Conservation (phyloP, 1,284 basidiomycete genomes). For the Sporisorium scitamineum region DNA sequence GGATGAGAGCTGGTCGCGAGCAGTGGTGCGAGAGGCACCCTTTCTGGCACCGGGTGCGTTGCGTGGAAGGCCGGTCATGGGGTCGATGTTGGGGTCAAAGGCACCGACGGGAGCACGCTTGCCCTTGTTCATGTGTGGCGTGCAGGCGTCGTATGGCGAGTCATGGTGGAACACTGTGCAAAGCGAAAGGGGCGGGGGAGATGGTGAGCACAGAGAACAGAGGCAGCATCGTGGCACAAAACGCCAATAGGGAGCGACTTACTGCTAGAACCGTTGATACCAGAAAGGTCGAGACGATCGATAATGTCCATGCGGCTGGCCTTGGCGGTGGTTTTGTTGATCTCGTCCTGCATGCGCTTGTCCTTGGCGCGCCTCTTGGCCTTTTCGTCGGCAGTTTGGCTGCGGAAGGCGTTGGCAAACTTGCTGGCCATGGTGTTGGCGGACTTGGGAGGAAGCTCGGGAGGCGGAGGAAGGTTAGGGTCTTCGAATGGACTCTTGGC, state of each 20-base stretch:
- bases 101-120: conserved; percentile 63
- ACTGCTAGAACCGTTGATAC: conserved; percentile 61
- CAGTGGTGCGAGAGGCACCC: neutral
- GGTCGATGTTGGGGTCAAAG: conserved; percentile 65
- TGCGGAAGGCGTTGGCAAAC: conserved; percentile 57
- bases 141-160: conserved; percentile 67
- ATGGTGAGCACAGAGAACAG: neutral
- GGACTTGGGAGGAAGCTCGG: conserved; percentile 26
- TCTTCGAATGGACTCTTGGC: conserved; percentile 54
- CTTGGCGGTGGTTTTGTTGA: conserved; percentile 38
- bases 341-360: conserved; percentile 53
- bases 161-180: conserved; percentile 66
- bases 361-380: conserved; percentile 54
- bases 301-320: conserved; percentile 65
- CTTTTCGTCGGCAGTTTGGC: conserved; percentile 57
- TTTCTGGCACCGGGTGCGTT: conserved; percentile 23
- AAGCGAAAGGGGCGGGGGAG: neutral
- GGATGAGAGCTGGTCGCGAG: neutral
- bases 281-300: conserved; percentile 65
- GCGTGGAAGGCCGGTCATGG: conserved; percentile 59
- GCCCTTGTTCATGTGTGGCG: conserved; percentile 62
- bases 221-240: neutral
- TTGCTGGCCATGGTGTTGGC: conserved; percentile 48
- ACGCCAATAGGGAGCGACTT: conserved; percentile 7
- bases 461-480: conserved; percentile 45